Evolutionary conservation across 768 basidiomycete species (phyloP), one percentile per base, ranked within the genome.

Genomic region (Amanita inopinata): DNA sequence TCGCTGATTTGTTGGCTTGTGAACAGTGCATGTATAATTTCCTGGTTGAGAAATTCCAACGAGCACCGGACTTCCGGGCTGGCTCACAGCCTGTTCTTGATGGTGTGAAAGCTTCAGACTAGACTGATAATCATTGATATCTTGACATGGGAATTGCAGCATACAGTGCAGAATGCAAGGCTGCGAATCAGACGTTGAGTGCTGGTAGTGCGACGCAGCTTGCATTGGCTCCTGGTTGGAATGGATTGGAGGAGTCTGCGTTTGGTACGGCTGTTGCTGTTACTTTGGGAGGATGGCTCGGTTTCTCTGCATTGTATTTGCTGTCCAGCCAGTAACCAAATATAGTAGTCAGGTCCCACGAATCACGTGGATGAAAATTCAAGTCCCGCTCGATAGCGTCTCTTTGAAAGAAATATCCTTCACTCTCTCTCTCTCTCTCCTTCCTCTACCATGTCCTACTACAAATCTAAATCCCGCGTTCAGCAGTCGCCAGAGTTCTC

Each of bases 1-100:
- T 75, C 23, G 44, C 56, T 1, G 49, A 61, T 1, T 58, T 87
- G 43, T 59, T 65, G 1, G 38, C 52, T 24, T 83, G 83, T 60
- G 71, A 87, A 56, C 74, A 78, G 52, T 87, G 83, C 65, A 71
- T 81, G 69, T 78, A 81, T 53, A 56, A 59, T 31, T 61, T 62
- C 44, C 60, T 84, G 19, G 69, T 88, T 49, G 52, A 53, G 6
- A 59, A 60, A 25, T 78, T 79, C 53, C 54, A 64, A 43, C 64
- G 56, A 17, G 59, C 65, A 44, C 66, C 71, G 7, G 75, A 81
- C 55, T 60, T 65, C 38, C 64, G 67, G 11, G 74, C 72, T 3
- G 84, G 83, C 6, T 78, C 78, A n/a, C 67, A 69, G 37, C 55
- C 68, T 11, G 64, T 79, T n/a, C 59, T 86, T 31, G 56, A 53